Evolutionary conservation across 176 grass and related monocot genomes (phyloP).

Genomic region (Phyllostachys edulis): DNA sequence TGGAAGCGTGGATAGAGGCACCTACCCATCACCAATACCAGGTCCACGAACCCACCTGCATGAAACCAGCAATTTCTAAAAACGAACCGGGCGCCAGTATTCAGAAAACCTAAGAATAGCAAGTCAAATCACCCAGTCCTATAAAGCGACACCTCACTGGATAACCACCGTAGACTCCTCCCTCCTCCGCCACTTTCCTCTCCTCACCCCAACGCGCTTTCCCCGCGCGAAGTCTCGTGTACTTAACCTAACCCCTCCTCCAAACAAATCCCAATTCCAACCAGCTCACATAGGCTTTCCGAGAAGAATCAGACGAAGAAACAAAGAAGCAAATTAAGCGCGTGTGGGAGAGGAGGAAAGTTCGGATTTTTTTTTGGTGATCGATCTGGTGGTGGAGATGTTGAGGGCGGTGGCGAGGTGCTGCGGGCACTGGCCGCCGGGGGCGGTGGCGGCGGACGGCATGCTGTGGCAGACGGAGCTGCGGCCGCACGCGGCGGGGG

Average conservation of each 20-base stretch:
- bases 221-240: not conserved
- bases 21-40: constrained; percentile 4
- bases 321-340: not conserved
- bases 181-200: no score
- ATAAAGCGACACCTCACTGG: constrained; percentile 36
- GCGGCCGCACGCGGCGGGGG: constrained; percentile 71
- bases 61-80: not conserved
- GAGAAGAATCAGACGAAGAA: not conserved
- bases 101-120: not conserved
- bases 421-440: constrained; percentile 58
- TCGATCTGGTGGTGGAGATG: constrained; percentile 10
- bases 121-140: constrained; percentile 47
- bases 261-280: not conserved
- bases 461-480: constrained; percentile 89
- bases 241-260: constrained; percentile 44
- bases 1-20: constrained; percentile 10
- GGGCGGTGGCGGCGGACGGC: constrained; percentile 56
- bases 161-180: constrained; percentile 44
- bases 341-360: not conserved
- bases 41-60: not conserved
- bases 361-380: not conserved
- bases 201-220: constrained; percentile 23
- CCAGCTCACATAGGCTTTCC: not conserved
- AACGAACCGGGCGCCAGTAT: not conserved
- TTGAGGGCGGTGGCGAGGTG: constrained; percentile 57